Evolutionary conservation across 1,284 basidiomycete genomes (phyloP), one percentile per base, ranked within the genome.

Genomic region (Irpex sp.): DNA sequence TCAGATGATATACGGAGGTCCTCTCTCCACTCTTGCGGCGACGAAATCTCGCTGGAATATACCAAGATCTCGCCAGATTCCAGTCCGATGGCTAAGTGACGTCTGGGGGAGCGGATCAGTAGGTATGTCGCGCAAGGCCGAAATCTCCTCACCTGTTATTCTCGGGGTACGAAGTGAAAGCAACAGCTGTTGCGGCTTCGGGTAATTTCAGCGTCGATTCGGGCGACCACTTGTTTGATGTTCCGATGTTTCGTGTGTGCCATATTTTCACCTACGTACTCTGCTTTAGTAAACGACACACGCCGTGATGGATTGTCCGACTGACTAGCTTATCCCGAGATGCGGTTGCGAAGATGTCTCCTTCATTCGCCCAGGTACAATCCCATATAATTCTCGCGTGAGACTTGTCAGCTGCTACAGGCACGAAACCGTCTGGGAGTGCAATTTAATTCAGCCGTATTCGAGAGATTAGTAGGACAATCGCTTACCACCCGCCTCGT

Each of bases 341-440:
- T 1, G 94, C 96, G 1, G 97, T 99, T 1, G 87, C 94, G 72
- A 99, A 99, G 5, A 88, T 68, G 62, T 86, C 81, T 4, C 85
- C 85, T 66, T 91, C 86, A 1, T 72, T 69, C 1, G 87, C 80
- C 93, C 95, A 99, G 21, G 87, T 84, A 68, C 89, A 92, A 72
- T 99, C 97, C 93, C 97, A 96, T 47, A 99, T 90, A 70, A 99
- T 98, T 36, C 97, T 84, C 0, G 85, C 83, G 74, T 99, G 96
- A 0, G 93, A 87, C 73, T 93, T 94, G 65, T 95, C 87, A 8
- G 85, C 81, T 4, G 84, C 83, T 12, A 87, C 67, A 0, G 87
- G 82, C 14, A 77, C 66, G 69, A 86, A 94, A 1, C 82, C 90
- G 82, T 68, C 58, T 66, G 21, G n/a, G n/a, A n/a, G 33, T 54